Percentiles rank a stretch among this genome's conserved stretches.
Conservation (phyloP, 768 basidiomycete species). For the Gymnopilus junonius region DNA sequence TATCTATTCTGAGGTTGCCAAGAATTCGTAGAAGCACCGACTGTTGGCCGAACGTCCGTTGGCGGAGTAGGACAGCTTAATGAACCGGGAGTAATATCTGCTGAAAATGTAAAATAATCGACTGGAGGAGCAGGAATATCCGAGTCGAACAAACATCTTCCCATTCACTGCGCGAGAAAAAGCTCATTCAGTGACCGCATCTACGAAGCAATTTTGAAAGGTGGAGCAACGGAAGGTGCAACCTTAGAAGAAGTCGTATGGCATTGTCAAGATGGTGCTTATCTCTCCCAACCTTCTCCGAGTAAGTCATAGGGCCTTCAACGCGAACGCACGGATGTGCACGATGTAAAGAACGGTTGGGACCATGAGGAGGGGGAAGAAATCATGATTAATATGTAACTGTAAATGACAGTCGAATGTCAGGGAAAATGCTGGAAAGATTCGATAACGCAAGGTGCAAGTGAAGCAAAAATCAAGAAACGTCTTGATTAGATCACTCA, state of each 20-base stretch:
- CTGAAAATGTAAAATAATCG: no score
- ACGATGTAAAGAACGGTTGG: background rate
- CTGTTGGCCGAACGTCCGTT: background rate
- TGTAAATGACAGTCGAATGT: constrained; percentile 2
- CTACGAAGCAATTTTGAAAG: background rate
- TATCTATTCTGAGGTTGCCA: background rate
- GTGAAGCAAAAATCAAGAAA: background rate
- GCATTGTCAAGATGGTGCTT: background rate
- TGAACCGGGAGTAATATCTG: no score
- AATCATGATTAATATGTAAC: background rate
- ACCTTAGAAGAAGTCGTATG: constrained; percentile 1
- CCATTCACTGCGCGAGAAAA: no score
- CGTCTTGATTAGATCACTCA: background rate
- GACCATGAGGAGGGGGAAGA: background rate
- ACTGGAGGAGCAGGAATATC: background rate
- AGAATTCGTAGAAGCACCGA: background rate
- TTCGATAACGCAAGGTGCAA: background rate
- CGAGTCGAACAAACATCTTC: no score
- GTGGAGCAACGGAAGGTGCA: background rate
- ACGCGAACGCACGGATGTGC: background rate
- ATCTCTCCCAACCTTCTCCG: background rate
- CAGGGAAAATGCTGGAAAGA: background rate
- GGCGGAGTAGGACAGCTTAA: background rate
- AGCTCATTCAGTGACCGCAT: background rate
- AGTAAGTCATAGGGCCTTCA: background rate